phyloP scores from a whole-genome alignment of 2,329 filamentous ascomycete species.

The Thielaviopsis populi region DNA sequence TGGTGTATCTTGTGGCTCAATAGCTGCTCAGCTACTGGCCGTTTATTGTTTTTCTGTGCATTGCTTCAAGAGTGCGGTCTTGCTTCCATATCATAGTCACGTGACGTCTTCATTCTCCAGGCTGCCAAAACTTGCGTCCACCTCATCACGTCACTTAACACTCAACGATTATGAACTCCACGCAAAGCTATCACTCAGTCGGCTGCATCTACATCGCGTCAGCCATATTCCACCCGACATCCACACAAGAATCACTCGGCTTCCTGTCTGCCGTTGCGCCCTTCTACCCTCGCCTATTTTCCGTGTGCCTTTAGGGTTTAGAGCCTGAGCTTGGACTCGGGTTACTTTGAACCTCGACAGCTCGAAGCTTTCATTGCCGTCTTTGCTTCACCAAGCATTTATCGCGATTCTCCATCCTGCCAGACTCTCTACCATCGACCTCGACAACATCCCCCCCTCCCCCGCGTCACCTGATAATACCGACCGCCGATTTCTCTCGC shows the following conservation, averaged over 20 bases:
- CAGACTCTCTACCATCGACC: not conserved
- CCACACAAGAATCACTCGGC: not conserved
- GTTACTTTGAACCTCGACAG: not conserved
- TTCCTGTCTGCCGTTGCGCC: not conserved
- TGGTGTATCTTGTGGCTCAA: no score
- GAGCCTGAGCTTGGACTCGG: not conserved
- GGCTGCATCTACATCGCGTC: not conserved
- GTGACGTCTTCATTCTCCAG: not conserved
- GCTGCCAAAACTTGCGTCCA: not conserved
- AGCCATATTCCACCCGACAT: no score
- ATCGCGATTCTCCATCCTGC: not conserved
- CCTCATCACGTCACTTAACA: not conserved
- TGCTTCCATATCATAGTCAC: not conserved
- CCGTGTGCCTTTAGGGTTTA: not conserved
- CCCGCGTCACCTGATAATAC: not conserved
- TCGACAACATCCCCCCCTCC: not conserved
- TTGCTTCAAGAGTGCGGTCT: no score
- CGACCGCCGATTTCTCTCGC: not conserved
- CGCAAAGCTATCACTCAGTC: not conserved
- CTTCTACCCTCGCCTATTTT: not conserved
- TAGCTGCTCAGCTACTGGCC: no score
- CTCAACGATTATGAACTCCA: not conserved
- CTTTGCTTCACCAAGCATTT: not conserved
- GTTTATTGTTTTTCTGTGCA: no score
- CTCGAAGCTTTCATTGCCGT: not conserved